Evolutionary conservation across 1,139 yeast genomes (phyloP), one percentile per base, ranked within the genome.

Genomic region (Sugiyamaella paludigena): DNA sequence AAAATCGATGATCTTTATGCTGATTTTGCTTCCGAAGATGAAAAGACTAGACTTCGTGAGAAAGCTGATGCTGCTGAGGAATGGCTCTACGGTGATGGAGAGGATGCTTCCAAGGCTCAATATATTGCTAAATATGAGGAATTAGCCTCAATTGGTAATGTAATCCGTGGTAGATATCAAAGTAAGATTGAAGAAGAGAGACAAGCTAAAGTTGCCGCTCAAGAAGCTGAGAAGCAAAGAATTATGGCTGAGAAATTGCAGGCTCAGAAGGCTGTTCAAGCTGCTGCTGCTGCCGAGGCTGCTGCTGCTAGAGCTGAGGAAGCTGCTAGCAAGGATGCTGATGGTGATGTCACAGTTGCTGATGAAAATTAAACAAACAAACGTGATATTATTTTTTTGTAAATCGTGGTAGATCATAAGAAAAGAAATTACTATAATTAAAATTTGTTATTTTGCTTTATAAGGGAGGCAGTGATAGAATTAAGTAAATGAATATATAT

Each of bases 41-140:
- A 92, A 79, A 92, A 91, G 81, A 75, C 76, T 60, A 86, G 80
- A 69, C 79, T 92, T 67, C 70, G 79, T 51, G 86, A 76, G 53
- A 78, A 84, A 78, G 80, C 92, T 69, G 69, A 78, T 67, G 87
- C 84, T 70, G 82, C 98, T 59, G 98, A 94, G 78, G 96, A 92
- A 69, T 92, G 99, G 99, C 81, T 92, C 67, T 94, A 92, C 73
- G 96, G 87, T 55, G 98, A 88, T 51, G 98, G 98, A 66, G 92
- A 87, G 68, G 98, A 92, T 70, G 81, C 98, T 56, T 78, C 91
- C 69, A 91, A 92, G 81, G 98, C 95, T 63, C 88, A 86, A 73
- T 92, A 92, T 79, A 84, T 94, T 74, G 98, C 98, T 67, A 91
- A 87, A 75, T 89, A 91, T 75, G 98, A 94, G 75, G 98, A 92